Evolutionary conservation across 2,329 filamentous ascomycete genomes (phyloP).

Genomic region (Apiospora malaysiana): DNA sequence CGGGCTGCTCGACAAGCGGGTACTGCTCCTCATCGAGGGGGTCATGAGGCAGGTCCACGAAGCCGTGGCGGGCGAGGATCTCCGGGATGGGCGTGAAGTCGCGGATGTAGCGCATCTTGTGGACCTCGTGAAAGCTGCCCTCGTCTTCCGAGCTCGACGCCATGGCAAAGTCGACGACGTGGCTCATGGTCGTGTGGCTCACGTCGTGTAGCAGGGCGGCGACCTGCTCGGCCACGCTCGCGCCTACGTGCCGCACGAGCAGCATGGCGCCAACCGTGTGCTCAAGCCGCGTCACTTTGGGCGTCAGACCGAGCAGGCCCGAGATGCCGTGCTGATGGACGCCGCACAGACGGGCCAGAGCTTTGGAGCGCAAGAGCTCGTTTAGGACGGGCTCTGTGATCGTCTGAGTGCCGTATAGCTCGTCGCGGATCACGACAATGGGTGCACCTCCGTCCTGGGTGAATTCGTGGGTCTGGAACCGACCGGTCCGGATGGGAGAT

Average conservation of each 20-base stretch:
- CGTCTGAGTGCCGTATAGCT: constrained; percentile 41
- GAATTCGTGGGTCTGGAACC: constrained; percentile 32
- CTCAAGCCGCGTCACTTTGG: constrained; percentile 44
- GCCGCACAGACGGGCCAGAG: constrained; percentile 40
- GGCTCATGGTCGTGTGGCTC: constrained; percentile 46
- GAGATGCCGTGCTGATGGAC: constrained; percentile 46
- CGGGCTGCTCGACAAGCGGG: constrained; percentile 44
- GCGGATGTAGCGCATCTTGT: constrained; percentile 44
- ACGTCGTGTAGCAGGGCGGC: constrained; percentile 47
- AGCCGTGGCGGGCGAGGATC: constrained; percentile 40
- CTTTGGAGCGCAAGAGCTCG: constrained; percentile 42
- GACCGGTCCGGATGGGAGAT: constrained; percentile 26
- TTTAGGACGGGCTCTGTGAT: constrained; percentile 44
- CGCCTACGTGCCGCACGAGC: constrained; percentile 44
- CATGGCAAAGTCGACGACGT: constrained; percentile 46
- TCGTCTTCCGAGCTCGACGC: constrained; percentile 39
- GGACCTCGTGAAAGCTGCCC: constrained; percentile 46
- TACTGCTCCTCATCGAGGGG: constrained; percentile 45
- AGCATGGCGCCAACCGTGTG: constrained; percentile 48
- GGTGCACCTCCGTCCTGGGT: constrained; percentile 20
- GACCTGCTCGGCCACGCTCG: constrained; percentile 43
- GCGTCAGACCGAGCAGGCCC: constrained; percentile 41
- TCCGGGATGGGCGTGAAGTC: constrained; percentile 40
- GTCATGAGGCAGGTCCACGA: constrained; percentile 32
- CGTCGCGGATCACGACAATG: constrained; percentile 39